Percentiles rank a stretch among this genome's conserved stretches.
Conservation (phyloP, 2,329 filamentous ascomycete genomes). For the Xylariaceae sp. region DNA sequence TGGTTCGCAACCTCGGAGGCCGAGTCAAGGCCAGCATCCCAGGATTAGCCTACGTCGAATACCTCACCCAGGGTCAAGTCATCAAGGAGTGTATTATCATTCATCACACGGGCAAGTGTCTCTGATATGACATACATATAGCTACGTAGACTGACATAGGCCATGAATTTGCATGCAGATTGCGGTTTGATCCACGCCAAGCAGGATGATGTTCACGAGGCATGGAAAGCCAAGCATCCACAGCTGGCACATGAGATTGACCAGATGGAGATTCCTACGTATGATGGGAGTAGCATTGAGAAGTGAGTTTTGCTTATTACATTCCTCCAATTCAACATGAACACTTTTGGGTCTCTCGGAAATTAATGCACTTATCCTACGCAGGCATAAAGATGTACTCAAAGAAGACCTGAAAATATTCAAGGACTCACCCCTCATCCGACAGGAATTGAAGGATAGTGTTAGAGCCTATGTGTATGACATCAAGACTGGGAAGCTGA, state of each 20-base stretch:
- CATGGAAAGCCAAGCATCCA: not conserved
- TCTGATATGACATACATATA: not conserved
- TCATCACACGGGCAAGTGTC: not conserved
- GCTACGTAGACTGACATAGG: too few species aligned
- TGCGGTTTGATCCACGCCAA: not conserved
- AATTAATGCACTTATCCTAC: not conserved
- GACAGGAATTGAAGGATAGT: slow-evolving; percentile 3
- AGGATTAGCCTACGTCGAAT: not conserved
- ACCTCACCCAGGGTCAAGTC: not conserved
- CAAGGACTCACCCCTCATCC: not conserved
- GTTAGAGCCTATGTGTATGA: not conserved
- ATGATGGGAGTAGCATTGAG: not conserved
- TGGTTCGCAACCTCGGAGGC: not conserved
- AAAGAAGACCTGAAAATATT: not conserved
- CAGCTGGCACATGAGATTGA: not conserved
- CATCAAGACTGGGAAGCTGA: slow-evolving; percentile 6
- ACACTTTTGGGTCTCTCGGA: too few species aligned
- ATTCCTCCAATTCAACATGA: too few species aligned
- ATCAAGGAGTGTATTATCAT: slow-evolving; percentile 2
- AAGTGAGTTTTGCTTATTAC: slow-evolving; percentile 6
- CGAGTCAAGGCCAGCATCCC: not conserved
- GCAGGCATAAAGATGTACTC: not conserved
- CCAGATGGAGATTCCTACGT: not conserved
- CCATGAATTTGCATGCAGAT: not conserved
- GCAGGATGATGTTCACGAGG: not conserved